Conservation (phyloP, 1,284 basidiomycete species). For the Ceratobasidium papillatum region DNA sequence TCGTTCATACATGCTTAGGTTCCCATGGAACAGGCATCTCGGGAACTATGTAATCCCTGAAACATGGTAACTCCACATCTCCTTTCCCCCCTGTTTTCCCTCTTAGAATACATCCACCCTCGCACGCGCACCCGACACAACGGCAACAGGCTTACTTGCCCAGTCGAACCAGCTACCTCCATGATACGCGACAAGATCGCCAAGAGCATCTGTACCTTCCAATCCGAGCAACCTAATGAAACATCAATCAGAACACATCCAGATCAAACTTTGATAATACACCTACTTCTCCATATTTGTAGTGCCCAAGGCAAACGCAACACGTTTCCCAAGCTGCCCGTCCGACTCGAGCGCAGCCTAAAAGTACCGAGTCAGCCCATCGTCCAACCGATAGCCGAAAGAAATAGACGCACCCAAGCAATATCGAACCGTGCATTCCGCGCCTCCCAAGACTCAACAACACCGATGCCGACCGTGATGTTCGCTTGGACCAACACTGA, state of each 20-base stretch:
- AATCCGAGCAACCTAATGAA: constrained; percentile 63
- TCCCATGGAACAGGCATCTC: too few relatives aligned
- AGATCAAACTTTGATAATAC: neutral
- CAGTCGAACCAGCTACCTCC: constrained; percentile 67
- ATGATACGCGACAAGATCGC: constrained; percentile 72
- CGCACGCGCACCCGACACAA: constrained; percentile 56
- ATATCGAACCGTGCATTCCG: constrained; percentile 76
- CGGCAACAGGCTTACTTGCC: constrained; percentile 66
- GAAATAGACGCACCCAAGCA: constrained; percentile 63
- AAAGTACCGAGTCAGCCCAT: neutral
- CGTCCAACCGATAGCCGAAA: neutral
- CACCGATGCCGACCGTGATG: constrained; percentile 78
- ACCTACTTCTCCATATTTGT: constrained; percentile 64
- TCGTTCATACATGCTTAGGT: too few relatives aligned
- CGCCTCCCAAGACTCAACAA: constrained; percentile 67
- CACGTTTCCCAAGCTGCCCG: constrained; percentile 59
- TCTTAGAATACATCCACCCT: constrained; percentile 58
- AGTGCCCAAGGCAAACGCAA: constrained; percentile 68
- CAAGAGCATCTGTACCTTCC: constrained; percentile 51
- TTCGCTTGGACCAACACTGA: constrained; percentile 68
- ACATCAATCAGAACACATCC: neutral
- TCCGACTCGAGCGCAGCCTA: constrained; percentile 55
- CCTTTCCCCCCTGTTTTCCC: too few relatives aligned
- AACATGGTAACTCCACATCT: too few relatives aligned
- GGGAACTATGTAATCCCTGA: too few relatives aligned